Evolutionary conservation across 1,139 yeast species (phyloP).

Genomic region (Pichia sp.): DNA sequence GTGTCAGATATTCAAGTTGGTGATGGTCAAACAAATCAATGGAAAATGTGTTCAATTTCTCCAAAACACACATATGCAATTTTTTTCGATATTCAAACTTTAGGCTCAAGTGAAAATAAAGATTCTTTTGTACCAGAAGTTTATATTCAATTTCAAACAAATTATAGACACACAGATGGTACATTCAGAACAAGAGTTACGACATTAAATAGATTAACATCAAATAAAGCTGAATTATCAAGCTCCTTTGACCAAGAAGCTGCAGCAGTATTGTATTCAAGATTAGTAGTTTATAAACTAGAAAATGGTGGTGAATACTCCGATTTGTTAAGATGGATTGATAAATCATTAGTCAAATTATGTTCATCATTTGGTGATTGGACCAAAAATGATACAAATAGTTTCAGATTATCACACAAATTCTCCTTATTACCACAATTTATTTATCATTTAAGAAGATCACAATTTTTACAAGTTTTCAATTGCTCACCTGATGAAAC

Average conservation of each 20-base stretch:
- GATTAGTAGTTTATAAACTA: conserved; percentile 87
- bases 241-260: conserved; percentile 96
- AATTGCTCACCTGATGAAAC: conserved; percentile 99
- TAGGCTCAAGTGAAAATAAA: conserved; percentile 31
- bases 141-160: conserved; percentile 65
- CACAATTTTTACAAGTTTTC: conserved; percentile 93
- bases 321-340: conserved; percentile 80
- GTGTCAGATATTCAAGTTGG: conserved; percentile 94
- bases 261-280: conserved; percentile 92
- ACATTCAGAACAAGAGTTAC: conserved; percentile 87
- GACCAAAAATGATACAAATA: conserved; percentile 64
- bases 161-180: conserved; percentile 75
- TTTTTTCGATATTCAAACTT: conserved; percentile 76
- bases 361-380: conserved; percentile 88
- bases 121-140: conserved; percentile 42
- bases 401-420: conserved; percentile 72
- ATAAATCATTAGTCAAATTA: conserved; percentile 73
- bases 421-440: conserved; percentile 91
- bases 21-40: conserved; percentile 82
- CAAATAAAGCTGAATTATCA: conserved; percentile 31
- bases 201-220: conserved; percentile 41
- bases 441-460: conserved; percentile 91
- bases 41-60: conserved; percentile 76
- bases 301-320: conserved; percentile 45
- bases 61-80: conserved; percentile 85